Conservation (phyloP, 306 rosid species). For the Ceratonia siliqua region DNA sequence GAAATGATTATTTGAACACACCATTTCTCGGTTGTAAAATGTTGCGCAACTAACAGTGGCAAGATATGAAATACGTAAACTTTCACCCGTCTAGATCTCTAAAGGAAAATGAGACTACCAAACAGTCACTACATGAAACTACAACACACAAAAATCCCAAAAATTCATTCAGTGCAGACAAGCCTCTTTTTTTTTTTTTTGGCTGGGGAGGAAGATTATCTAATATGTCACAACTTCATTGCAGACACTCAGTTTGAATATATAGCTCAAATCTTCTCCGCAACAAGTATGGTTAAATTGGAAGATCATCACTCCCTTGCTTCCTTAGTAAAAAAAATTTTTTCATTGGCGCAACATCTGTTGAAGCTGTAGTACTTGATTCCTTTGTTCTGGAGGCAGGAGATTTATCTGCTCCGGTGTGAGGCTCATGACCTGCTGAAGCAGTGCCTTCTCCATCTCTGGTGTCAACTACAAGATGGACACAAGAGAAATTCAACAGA, state of each 20-base stretch:
- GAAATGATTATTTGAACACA: too few species aligned
- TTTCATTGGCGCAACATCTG: constrained; percentile 80
- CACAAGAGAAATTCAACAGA: constrained; percentile 17
- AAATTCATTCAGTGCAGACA: neutral
- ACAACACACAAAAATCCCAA: neutral
- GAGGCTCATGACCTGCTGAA: constrained; percentile 98
- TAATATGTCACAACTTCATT: constrained; percentile 31
- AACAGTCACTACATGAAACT: neutral
- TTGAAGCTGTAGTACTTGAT: constrained; percentile 94
- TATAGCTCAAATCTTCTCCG: constrained; percentile 26
- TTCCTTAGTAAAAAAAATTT: neutral
- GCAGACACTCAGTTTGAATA: constrained; percentile 9
- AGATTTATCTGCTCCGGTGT: constrained; percentile 70
- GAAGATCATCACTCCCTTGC: constrained; percentile 16
- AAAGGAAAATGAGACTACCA: neutral
- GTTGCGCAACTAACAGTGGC: too few species aligned
- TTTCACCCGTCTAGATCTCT: too few species aligned
- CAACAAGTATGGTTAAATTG: neutral
- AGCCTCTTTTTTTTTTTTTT: too few species aligned
- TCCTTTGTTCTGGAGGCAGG: constrained; percentile 90
- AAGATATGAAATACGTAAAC: too few species aligned
- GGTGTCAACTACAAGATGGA: constrained; percentile 66
- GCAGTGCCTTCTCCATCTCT: constrained; percentile 92
- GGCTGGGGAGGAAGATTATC: neutral
- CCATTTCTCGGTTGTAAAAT: neutral